Evolutionary conservation across 257 asterid genomes (phyloP).

Genomic region (Solanum etuberosum): DNA sequence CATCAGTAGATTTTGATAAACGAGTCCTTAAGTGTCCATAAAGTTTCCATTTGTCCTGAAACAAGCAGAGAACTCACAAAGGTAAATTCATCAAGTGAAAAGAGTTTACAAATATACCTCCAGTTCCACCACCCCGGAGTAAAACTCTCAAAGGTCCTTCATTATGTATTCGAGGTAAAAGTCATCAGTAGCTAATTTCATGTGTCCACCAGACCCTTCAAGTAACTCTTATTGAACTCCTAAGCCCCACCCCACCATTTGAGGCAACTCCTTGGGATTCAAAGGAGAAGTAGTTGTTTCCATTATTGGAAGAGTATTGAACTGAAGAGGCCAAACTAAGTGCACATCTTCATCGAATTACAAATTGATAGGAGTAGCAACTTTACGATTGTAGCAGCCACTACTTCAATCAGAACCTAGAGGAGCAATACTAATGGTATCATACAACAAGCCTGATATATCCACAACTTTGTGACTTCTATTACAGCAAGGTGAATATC

Average conservation of each 20-base stretch:
- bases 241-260: constrained; percentile 90
- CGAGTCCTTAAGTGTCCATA: not conserved
- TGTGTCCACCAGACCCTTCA: constrained; percentile 90
- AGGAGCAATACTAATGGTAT: constrained; percentile 71
- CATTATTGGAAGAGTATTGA: constrained; percentile 83
- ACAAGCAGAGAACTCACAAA: not conserved
- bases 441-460: constrained; percentile 44
- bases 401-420: constrained; percentile 96
- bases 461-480: too few relatives aligned
- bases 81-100: not conserved
- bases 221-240: constrained; percentile 76
- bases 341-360: constrained; percentile 66
- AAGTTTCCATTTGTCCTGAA: not conserved
- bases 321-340: constrained; percentile 78
- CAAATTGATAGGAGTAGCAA: constrained; percentile 69
- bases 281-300: constrained; percentile 89
- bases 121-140: constrained; percentile 93
- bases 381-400: constrained; percentile 87
- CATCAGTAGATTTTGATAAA: not conserved
- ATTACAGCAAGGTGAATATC: constrained; percentile 48
- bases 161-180: constrained; percentile 77
- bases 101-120: constrained; percentile 34
- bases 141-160: constrained; percentile 93
- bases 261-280: constrained; percentile 86
- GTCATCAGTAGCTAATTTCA: constrained; percentile 84